A percentile compares a stretch with the other conserved stretches of the same genome.
Conservation (phyloP, 257 asterid species). For the Penstemon barbatus region DNA sequence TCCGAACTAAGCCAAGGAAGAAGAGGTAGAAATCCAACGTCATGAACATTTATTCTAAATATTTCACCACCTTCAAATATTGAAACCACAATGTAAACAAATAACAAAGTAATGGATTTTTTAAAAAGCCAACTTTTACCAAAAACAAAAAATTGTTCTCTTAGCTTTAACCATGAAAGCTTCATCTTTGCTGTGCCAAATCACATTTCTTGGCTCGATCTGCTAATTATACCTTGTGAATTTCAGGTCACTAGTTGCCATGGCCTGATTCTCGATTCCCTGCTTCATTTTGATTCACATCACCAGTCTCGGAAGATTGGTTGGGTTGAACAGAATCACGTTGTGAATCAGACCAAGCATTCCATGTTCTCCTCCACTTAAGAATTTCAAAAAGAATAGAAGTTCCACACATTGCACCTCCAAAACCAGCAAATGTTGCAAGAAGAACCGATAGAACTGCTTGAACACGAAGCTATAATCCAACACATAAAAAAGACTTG, state of each 20-base stretch:
- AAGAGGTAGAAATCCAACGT: too few relatives aligned
- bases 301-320: constrained; percentile 39
- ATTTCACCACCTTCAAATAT: background rate
- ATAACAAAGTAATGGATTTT: constrained; percentile 12
- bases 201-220: background rate
- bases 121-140: constrained; percentile 15
- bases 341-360: constrained; percentile 35
- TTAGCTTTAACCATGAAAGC: constrained; percentile 3
- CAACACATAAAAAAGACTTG: constrained; percentile 25
- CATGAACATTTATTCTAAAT: background rate
- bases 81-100: background rate
- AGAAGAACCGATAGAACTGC: constrained; percentile 73
- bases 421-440: constrained; percentile 85
- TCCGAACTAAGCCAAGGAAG: too few relatives aligned
- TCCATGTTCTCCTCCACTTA: constrained; percentile 56
- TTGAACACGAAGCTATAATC: constrained; percentile 65
- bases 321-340: constrained; percentile 36
- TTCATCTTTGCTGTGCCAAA: constrained; percentile 20
- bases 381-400: constrained; percentile 57
- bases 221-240: background rate
- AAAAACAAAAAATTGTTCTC: background rate
- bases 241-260: constrained; percentile 24
- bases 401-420: constrained; percentile 85
- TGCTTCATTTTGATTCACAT: constrained; percentile 31
- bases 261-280: constrained; percentile 31